These are phyloP conservation scores for Penicillium sp. DNA, from an alignment of 2,329 filamentous ascomycete species.

Conservation along the genomic window DNA sequence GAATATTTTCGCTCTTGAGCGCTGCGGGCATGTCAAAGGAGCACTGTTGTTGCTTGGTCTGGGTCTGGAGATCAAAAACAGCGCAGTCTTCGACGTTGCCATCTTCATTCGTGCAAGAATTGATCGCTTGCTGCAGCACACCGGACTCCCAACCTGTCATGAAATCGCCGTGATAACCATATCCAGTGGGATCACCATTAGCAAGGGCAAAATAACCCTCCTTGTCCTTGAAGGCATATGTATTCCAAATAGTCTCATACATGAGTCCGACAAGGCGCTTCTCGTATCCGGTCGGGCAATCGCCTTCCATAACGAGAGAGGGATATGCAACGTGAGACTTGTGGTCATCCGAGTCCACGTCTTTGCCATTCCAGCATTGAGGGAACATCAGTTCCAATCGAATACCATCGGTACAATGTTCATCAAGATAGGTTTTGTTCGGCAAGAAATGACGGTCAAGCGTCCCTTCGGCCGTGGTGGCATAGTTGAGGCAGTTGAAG, in stretches of 20 bases:
- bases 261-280: constrained; percentile 74
- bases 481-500: constrained; percentile 94
- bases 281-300: constrained; percentile 71
- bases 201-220: constrained; percentile 74
- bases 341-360: constrained; percentile 59
- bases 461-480: constrained; percentile 66
- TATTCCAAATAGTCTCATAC: constrained; percentile 85
- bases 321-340: constrained; percentile 77
- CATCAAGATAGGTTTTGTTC: constrained; percentile 77
- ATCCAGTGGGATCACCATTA: constrained; percentile 78
- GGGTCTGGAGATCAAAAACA: constrained; percentile 71
- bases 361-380: constrained; percentile 82
- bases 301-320: constrained; percentile 73
- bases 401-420: constrained; percentile 78
- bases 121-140: constrained; percentile 72
- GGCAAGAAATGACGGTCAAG: constrained; percentile 83
- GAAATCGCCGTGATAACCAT: constrained; percentile 78
- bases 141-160: constrained; percentile 74
- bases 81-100: constrained; percentile 75
- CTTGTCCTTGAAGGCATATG: constrained; percentile 64
- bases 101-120: constrained; percentile 72
- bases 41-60: constrained; percentile 62
- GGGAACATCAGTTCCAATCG: constrained; percentile 87
- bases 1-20: constrained; percentile 64
- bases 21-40: constrained; percentile 61